These are phyloP conservation scores for Leccinum barrowsii DNA, from an alignment of 768 basidiomycete species.

Conservation along the genomic window DNA sequence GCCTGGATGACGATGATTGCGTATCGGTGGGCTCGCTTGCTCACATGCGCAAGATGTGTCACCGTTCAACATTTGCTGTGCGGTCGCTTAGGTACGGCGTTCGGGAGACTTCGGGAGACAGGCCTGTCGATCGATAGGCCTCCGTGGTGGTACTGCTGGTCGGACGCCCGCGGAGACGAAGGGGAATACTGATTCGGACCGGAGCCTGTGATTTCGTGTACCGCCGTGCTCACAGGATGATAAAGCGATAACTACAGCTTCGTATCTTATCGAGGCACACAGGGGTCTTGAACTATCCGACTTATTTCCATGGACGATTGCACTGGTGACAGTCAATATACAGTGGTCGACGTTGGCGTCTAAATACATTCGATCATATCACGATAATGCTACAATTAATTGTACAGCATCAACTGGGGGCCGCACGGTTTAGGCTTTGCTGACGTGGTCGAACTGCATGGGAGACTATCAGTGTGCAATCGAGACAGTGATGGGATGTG, in stretches of 20 bases:
- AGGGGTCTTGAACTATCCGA: background rate
- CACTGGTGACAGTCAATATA: background rate
- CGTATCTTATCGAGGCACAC: background rate
- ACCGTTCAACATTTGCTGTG: background rate
- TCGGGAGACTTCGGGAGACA: background rate
- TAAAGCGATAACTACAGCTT: background rate
- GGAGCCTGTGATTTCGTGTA: background rate
- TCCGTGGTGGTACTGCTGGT: background rate
- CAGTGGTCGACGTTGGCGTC: background rate
- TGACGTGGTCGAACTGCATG: background rate
- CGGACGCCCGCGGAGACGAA: background rate
- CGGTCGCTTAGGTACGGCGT: background rate
- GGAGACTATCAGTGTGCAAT: background rate
- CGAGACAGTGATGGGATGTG: background rate
- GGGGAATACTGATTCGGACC: background rate
- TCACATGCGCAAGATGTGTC: background rate
- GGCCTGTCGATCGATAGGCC: too few species aligned
- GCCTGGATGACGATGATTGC: background rate
- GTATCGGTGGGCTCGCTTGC: background rate
- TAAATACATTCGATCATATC: conserved; percentile 2
- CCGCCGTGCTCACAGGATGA: background rate
- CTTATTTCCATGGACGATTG: background rate
- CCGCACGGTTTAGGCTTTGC: background rate
- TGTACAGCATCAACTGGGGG: conserved; percentile 4
- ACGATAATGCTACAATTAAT: conserved; percentile 10